A percentile compares a stretch with the other conserved stretches of the same genome.
These are phyloP conservation scores for Myrica gale DNA, from an alignment of 306 rosid species.

Conservation along the genomic window DNA sequence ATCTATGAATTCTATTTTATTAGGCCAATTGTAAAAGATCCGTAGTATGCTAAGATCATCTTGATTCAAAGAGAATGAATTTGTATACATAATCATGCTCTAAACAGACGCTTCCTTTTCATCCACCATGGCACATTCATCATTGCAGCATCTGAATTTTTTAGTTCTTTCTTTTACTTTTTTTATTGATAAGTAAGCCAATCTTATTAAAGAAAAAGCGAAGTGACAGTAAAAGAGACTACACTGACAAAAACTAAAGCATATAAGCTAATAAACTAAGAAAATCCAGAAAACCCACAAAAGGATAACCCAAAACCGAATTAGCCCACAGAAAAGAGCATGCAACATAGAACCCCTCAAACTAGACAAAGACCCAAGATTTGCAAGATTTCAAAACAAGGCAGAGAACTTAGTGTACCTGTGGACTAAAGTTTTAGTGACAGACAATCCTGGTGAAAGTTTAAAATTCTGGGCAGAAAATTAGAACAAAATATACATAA, in stretches of 20 bases:
- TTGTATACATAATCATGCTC: conserved; percentile 1
- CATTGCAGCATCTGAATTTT: not conserved
- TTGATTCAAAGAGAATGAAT: not conserved
- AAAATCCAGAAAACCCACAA: too few relatives aligned
- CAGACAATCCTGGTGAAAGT: not conserved
- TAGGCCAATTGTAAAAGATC: not conserved
- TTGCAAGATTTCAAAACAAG: not conserved
- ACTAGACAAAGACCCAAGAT: too few relatives aligned
- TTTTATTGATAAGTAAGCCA: too few relatives aligned
- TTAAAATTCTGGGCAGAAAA: conserved; percentile 18
- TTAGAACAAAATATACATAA: conserved; percentile 6
- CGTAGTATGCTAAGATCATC: not conserved
- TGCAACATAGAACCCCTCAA: too few relatives aligned
- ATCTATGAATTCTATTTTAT: not conserved
- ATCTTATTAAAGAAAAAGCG: too few relatives aligned
- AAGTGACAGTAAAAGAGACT: too few relatives aligned
- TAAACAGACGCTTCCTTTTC: not conserved
- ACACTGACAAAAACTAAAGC: too few relatives aligned
- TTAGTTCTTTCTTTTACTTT: too few relatives aligned
- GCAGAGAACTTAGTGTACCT: not conserved
- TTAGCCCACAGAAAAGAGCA: too few relatives aligned
- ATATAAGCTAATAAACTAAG: too few relatives aligned
- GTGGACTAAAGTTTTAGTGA: not conserved
- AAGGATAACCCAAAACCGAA: too few relatives aligned
- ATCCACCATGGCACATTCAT: not conserved